These are phyloP conservation scores for Trichophyton schoenleinii DNA, from an alignment of 2,329 filamentous ascomycete species.

Conservation along the genomic window DNA sequence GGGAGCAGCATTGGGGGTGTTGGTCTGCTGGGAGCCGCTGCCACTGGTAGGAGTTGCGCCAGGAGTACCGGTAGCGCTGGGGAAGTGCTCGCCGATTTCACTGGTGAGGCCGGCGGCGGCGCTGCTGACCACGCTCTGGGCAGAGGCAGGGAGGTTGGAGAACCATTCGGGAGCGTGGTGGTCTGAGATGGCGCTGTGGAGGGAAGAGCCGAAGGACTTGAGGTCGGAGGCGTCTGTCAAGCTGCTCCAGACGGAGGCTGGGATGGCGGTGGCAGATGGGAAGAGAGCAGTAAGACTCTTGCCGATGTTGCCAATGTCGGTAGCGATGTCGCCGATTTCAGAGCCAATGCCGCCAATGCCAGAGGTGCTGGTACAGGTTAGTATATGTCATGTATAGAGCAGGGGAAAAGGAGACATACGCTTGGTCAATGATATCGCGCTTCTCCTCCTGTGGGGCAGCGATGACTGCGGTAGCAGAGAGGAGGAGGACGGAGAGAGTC, in stretches of 20 bases:
- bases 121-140: conserved; percentile 9
- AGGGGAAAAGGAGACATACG: conserved; percentile 5
- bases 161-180: conserved; percentile 13
- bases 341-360: not conserved
- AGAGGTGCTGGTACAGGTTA: not conserved
- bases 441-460: conserved; percentile 9
- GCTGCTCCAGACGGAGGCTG: conserved; percentile 7
- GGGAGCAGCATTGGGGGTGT: conserved; percentile 6
- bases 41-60: not conserved
- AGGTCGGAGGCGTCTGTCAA: conserved; percentile 5
- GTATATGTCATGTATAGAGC: not conserved
- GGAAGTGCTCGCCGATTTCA: not conserved
- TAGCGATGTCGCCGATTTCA: conserved; percentile 1
- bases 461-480: conserved; percentile 16
- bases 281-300: conserved; percentile 6
- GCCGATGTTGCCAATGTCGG: conserved; percentile 2
- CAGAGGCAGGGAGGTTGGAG: conserved; percentile 9
- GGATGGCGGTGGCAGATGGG: conserved; percentile 9
- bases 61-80: not conserved
- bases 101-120: conserved; percentile 28
- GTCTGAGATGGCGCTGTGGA: conserved; percentile 11
- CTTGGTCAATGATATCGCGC: conserved; percentile 6
- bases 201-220: conserved; percentile 5
- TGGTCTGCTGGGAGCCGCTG: not conserved
- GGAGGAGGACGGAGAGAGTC: conserved; percentile 16